Conservation (phyloP, 345 rosid genomes). For the Boechera stricta region DNA sequence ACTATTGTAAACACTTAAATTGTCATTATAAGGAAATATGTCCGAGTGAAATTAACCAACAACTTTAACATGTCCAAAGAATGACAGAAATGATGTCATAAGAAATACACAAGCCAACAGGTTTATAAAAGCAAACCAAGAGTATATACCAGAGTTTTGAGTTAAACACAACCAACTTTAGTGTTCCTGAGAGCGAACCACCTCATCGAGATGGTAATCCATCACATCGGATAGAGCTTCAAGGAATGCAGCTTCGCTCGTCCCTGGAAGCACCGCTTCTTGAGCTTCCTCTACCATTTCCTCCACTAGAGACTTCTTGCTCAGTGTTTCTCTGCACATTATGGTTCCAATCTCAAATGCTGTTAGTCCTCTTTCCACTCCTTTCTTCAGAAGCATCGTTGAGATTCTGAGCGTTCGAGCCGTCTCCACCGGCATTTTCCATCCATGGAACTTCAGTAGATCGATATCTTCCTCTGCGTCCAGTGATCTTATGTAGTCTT, state of each 20-base stretch:
- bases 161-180: conserved; percentile 43
- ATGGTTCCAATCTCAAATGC: conserved; percentile 75
- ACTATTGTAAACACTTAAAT: conserved; percentile 20
- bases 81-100: conserved; percentile 18
- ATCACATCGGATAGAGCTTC: conserved; percentile 40
- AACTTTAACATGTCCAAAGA: conserved; percentile 43
- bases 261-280: conserved; percentile 47
- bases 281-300: conserved; percentile 46
- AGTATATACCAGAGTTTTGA: conserved; percentile 33
- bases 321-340: conserved; percentile 78
- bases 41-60: conserved; percentile 27
- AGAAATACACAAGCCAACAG: conserved; percentile 29
- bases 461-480: conserved; percentile 75
- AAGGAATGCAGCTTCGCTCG: conserved; percentile 41
- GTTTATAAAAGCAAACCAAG: conserved; percentile 29
- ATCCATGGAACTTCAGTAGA: conserved; percentile 69
- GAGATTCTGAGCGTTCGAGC: conserved; percentile 67
- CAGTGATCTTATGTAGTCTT: conserved; percentile 64
- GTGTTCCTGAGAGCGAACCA: conserved; percentile 40
- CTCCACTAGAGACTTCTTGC: conserved; percentile 55
- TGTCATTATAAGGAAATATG: conserved; percentile 29
- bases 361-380: conserved; percentile 73
- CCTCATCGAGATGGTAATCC: conserved; percentile 43
- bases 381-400: conserved; percentile 90
- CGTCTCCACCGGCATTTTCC: conserved; percentile 65